phyloP scores from a whole-genome alignment of 345 rosid genomes.

The Zanthoxylum bungeanum region DNA sequence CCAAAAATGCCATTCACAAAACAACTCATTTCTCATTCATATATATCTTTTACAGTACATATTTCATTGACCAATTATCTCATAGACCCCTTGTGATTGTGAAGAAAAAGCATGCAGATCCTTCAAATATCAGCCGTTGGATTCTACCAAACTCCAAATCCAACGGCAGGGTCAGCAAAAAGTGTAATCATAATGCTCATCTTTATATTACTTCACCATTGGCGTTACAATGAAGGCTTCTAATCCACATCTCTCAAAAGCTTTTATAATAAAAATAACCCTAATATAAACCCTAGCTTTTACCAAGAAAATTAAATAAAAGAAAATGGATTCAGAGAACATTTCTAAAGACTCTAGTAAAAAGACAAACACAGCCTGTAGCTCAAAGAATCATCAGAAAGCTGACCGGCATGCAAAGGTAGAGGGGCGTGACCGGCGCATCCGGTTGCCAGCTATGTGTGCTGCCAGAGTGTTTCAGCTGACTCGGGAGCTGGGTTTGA shows the following conservation, averaged over 20 bases:
- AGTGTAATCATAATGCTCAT: no score
- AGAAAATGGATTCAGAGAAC: background rate
- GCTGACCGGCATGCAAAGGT: slow-evolving; percentile 30
- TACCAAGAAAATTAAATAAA: background rate
- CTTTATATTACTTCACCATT: background rate
- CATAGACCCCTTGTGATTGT: background rate
- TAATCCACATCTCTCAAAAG: background rate
- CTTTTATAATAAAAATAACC: no score
- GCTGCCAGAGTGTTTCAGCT: slow-evolving; percentile 30
- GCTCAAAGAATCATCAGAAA: slow-evolving; percentile 4
- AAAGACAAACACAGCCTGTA: background rate
- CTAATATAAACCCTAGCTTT: background rate
- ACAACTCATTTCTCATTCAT: background rate
- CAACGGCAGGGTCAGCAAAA: background rate
- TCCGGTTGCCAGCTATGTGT: slow-evolving; percentile 7
- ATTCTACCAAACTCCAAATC: background rate
- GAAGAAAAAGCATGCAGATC: background rate
- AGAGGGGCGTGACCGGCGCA: slow-evolving; percentile 30
- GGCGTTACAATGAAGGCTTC: background rate
- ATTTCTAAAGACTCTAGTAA: background rate
- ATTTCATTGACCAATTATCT: background rate
- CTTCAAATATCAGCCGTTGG: background rate
- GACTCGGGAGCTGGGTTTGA: slow-evolving; percentile 27
- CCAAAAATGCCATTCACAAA: background rate
- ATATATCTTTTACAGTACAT: background rate